phyloP scores from a whole-genome alignment of 805 yeast genomes.

The Suhomyces pyralidae region DNA sequence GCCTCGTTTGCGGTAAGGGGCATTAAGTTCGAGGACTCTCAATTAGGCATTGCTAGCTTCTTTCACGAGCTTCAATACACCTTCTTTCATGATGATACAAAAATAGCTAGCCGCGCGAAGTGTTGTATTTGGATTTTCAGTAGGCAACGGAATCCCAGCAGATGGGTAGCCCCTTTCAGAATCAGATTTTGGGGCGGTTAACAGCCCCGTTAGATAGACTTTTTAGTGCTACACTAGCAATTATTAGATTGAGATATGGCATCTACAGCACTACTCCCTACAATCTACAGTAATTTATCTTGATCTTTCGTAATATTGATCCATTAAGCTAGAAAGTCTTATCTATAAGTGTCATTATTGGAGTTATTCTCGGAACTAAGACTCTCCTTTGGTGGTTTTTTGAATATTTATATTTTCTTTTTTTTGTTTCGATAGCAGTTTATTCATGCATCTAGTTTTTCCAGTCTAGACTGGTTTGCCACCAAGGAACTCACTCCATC shows the following conservation, averaged over 20 bases:
- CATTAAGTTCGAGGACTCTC: not conserved
- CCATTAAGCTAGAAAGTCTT: not conserved
- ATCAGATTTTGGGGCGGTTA: not conserved
- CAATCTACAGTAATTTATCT: not conserved
- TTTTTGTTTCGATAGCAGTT: not conserved
- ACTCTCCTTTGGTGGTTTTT: not conserved
- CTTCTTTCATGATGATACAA: not conserved
- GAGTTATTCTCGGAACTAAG: not conserved
- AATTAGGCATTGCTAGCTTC: not conserved
- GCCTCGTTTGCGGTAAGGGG: not conserved
- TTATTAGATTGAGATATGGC: not conserved
- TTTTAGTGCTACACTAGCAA: not conserved
- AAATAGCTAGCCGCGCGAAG: not conserved
- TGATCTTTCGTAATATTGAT: not conserved
- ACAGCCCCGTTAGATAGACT: not conserved
- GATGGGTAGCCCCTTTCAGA: not conserved
- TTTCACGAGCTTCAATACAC: not conserved
- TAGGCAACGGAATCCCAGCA: not conserved
- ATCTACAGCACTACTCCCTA: not conserved
- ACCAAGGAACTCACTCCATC: conserved; percentile 97
- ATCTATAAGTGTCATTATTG: conserved; percentile 2
- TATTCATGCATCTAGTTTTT: not conserved
- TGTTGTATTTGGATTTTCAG: not conserved
- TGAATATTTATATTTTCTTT: not conserved
- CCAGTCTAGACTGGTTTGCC: conserved; percentile 72